Conservation (phyloP, 768 basidiomycete species). For the Tylopilus balloui region DNA sequence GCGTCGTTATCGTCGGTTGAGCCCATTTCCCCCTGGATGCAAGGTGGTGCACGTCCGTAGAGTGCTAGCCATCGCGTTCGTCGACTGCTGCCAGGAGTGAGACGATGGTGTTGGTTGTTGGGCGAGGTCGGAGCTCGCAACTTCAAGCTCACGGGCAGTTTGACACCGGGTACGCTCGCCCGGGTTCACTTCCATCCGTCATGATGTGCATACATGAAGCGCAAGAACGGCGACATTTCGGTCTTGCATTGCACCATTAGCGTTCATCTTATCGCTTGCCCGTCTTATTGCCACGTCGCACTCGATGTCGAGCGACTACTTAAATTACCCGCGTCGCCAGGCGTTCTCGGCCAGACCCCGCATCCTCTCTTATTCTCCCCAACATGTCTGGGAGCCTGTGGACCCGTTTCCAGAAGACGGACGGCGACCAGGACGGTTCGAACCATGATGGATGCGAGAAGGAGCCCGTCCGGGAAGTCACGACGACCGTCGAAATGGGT, state of each 20-base stretch:
- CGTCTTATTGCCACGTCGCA: not conserved
- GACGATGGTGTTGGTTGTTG: too few relatives aligned
- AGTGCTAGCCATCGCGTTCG: too few relatives aligned
- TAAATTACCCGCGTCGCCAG: not conserved
- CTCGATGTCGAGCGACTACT: not conserved
- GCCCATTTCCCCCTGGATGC: too few relatives aligned
- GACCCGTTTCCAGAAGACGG: conserved; percentile 3
- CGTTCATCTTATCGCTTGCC: not conserved
- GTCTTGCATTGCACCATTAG: not conserved
- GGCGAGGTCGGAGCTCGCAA: too few relatives aligned
- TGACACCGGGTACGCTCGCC: too few relatives aligned
- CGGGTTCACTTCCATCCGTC: too few relatives aligned
- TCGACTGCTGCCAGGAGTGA: too few relatives aligned
- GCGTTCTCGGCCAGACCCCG: not conserved
- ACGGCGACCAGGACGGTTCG: not conserved
- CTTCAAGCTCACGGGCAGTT: too few relatives aligned
- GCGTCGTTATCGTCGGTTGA: too few relatives aligned
- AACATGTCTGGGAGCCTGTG: conserved; percentile 12
- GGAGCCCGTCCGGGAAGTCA: not conserved
- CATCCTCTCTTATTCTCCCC: not conserved
- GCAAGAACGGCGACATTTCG: not conserved
- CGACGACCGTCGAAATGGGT: conserved; percentile 19
- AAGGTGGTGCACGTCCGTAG: too few relatives aligned
- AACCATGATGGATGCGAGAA: conserved; percentile 1
- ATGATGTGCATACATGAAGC: not conserved